Evolutionary conservation across 1,139 yeast genomes (phyloP).

Genomic region (Wickerhamomyces sp.): DNA sequence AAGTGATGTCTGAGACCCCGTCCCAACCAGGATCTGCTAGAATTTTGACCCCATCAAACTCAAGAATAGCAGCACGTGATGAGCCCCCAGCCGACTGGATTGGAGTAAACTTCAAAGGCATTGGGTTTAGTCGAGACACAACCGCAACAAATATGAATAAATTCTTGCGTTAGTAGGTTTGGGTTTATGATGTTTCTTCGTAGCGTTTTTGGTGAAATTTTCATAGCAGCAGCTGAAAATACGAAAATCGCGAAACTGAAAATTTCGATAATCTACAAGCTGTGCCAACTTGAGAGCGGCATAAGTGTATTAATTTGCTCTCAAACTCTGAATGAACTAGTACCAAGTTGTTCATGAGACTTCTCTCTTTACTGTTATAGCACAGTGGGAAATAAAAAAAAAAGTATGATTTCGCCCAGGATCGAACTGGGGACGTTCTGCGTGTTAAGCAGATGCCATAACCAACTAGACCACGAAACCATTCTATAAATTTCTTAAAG

Average conservation of each 20-base stretch:
- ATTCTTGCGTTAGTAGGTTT: too few species aligned
- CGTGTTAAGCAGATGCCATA: constrained; percentile 99
- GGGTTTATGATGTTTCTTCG: background rate
- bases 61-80: constrained; percentile 30
- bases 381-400: constrained; percentile 1
- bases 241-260: too few species aligned
- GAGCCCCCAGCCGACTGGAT: constrained; percentile 16
- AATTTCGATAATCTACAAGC: too few species aligned
- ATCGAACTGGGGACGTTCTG: constrained; percentile 99
- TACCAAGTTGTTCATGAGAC: too few species aligned
- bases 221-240: too few species aligned
- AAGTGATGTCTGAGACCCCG: constrained; percentile 40
- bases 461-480: constrained; percentile 97
- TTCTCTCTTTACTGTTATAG: too few species aligned
- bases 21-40: constrained; percentile 76
- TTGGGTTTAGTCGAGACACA: background rate
- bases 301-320: too few species aligned
- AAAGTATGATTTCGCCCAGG: constrained; percentile 90
- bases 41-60: constrained; percentile 41
- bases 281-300: too few species aligned
- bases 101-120: constrained; percentile 21
- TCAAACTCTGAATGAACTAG: too few species aligned
- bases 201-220: background rate
- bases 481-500: constrained; percentile 6
- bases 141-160: too few species aligned